phyloP scores from a whole-genome alignment of 2,329 filamentous ascomycete species.

The Ophiostoma novo-ulmi region DNA sequence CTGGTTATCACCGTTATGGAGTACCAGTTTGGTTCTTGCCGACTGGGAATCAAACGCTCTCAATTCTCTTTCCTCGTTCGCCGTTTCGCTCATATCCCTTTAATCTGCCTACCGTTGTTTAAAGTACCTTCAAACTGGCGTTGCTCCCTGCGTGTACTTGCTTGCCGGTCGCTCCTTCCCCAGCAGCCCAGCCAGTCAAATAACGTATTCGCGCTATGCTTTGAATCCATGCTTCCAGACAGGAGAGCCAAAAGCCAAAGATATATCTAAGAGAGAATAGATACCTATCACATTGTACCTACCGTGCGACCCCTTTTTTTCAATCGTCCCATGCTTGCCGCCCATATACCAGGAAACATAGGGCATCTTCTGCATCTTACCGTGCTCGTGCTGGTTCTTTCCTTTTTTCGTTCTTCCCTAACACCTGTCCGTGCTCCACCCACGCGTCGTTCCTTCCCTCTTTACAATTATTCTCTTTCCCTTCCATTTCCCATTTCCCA shows the following conservation, averaged over 20 bases:
- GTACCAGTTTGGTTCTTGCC: neutral
- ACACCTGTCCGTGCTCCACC: constrained; percentile 17
- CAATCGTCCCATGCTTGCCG: constrained; percentile 22
- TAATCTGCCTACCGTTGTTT: constrained; percentile 14
- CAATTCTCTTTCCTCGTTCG: neutral
- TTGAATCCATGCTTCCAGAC: neutral
- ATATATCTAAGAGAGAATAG: neutral
- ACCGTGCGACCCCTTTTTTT: constrained; percentile 19
- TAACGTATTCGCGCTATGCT: neutral
- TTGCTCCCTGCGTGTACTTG: neutral
- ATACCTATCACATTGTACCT: neutral
- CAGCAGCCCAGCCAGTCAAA: neutral
- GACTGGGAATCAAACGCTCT: neutral
- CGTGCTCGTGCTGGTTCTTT: constrained; percentile 18
- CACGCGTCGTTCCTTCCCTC: constrained; percentile 25
- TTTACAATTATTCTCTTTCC: constrained; percentile 4
- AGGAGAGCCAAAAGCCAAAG: neutral
- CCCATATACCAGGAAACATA: constrained; percentile 14
- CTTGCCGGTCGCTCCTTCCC: constrained; percentile 7
- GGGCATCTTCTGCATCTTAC: constrained; percentile 23
- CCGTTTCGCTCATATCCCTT: constrained; percentile 19
- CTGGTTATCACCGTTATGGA: neutral
- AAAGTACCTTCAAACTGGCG: neutral
- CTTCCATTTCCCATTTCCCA: constrained; percentile 15
- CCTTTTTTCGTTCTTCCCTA: neutral